Evolutionary conservation across 441 rosid genomes (phyloP), one percentile per base, ranked within the genome.

Genomic region (Hura crepitans): DNA sequence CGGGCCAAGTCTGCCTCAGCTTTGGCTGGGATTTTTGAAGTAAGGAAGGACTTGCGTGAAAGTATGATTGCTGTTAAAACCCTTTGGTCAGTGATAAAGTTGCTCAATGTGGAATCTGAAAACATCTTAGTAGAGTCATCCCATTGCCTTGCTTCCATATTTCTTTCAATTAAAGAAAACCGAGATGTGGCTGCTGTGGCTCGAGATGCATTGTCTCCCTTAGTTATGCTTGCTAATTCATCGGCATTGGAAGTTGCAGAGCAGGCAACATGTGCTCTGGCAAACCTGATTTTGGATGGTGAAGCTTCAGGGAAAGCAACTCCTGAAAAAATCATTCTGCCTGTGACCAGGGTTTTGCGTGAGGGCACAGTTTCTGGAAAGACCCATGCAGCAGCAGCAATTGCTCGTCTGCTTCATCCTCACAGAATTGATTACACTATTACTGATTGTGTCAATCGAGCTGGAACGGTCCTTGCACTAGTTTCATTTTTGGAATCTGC

Each of bases 381-480:
- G 87, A 89, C 92, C 61, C 97, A 83, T 81, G 99, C 97, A 67
- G 97, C 99, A 72, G 98, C 99, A 54, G 97, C 98, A 76, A 89
- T 96, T 76, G 85, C 95, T 57, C 90, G 99, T 65, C 85, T 93
- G 71, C 95, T 96, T 49, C 87, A 87, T 79, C 82, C 92, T 54
- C 89, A 85, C 72, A 81, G 51, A 78, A 87, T 93, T 66, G 92
- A 89, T 86, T 62, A 78, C 77, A 76, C 85, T 27, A 78, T 96
- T 71, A 86, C 90, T 79, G 99, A 96, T 75, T 85, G 88, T 83
- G 94, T 91, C 72, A 93, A 91, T 81, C 96, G 85, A 71, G 85
- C 95, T 75, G 99, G 99, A 77, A 87, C 97, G 43, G 90, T 93
- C 74, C 97, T 93, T 76, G 95, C 98, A 64, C 77, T 96, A 79